Evolutionary conservation across 2,329 filamentous ascomycete species (phyloP), one percentile per base, ranked within the genome.

Genomic region (Monosporascus sp.): DNA sequence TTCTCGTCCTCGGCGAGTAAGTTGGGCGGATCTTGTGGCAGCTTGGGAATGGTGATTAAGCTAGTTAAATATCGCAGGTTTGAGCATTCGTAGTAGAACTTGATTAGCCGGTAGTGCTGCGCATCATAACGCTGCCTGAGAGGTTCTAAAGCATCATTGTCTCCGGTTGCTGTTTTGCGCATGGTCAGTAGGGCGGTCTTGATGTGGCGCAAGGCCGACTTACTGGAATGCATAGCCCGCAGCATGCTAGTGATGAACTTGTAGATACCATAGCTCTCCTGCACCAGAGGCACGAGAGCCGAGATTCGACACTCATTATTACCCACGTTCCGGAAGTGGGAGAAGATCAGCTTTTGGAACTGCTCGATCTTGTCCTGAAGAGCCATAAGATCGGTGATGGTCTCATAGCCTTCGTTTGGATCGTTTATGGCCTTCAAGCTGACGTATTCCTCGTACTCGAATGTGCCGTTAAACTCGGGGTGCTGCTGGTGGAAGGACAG

Each of bases 191-290:
- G 31, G 24, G 24, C 47, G 58, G 50, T 58, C 56, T 35, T 53
- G 41, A 59, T 51, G 44, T 15, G 47, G 15, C 37, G 5, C 31
- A 25, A 8, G 22, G 9, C 6, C 9, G 14, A 74, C 86, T 67
- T 77, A 92, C 89, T 91, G 3, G 89, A 93, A 70, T 99, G 93
- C 92, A 99, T 97, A 17, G 94, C 94, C 52, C 94, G 84, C 57
- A 99, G 75, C 94, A 99, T 99, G 87, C 94, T 99, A 0, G 94
- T 99, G 60, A 97, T 92, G 70, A 99, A 99, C 73, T 97, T 97
- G 79, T 99, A 99, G 62, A 99, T 97, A 47, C 94, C 94, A 72
- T 97, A 99, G 69, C 91, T 97, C 76, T 99, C 94, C 69, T 96
- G 90, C 3, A 99, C 94, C 44, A 99, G 76, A 2, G 92, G 90